phyloP scores from a whole-genome alignment of 2,329 filamentous ascomycete genomes.

The Ceratocystis albifundus region DNA sequence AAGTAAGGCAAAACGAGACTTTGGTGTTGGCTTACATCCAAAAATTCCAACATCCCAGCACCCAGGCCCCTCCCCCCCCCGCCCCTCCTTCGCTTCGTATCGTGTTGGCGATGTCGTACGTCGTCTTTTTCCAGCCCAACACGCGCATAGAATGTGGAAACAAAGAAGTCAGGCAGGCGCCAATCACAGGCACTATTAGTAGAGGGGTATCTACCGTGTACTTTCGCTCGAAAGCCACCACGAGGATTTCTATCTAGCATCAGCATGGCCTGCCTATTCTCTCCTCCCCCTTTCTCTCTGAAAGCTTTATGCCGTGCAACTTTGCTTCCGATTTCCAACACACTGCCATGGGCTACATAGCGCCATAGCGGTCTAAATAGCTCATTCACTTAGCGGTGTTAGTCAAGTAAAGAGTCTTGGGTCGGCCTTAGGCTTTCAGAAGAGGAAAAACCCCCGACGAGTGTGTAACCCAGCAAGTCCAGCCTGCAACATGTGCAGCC shows the following conservation, averaged over 20 bases:
- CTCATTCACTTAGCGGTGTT: not conserved
- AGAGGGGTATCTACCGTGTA: not conserved
- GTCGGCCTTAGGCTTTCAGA: too few species aligned
- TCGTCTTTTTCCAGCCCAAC: not conserved
- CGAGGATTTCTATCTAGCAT: too few species aligned
- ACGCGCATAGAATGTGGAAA: not conserved
- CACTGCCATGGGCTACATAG: not conserved
- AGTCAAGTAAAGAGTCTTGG: not conserved
- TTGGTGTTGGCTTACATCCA: not conserved
- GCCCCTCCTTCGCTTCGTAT: constrained; percentile 4
- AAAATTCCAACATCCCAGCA: not conserved
- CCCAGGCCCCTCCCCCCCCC: not conserved
- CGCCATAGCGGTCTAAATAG: too few species aligned
- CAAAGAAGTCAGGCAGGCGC: not conserved
- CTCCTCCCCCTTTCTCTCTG: not conserved
- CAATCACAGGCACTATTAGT: not conserved
- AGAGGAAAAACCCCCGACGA: too few species aligned
- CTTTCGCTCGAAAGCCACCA: not conserved
- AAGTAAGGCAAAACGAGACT: not conserved
- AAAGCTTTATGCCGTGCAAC: not conserved
- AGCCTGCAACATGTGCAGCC: not conserved
- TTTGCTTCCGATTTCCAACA: not conserved
- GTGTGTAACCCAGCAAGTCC: not conserved
- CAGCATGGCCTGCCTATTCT: not conserved
- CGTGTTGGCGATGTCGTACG: constrained; percentile 4